A percentile compares a stretch with the other conserved stretches of the same genome.
Evolutionary conservation across 1,139 yeast species (phyloP).

Genomic region (Candida mesenterica): DNA sequence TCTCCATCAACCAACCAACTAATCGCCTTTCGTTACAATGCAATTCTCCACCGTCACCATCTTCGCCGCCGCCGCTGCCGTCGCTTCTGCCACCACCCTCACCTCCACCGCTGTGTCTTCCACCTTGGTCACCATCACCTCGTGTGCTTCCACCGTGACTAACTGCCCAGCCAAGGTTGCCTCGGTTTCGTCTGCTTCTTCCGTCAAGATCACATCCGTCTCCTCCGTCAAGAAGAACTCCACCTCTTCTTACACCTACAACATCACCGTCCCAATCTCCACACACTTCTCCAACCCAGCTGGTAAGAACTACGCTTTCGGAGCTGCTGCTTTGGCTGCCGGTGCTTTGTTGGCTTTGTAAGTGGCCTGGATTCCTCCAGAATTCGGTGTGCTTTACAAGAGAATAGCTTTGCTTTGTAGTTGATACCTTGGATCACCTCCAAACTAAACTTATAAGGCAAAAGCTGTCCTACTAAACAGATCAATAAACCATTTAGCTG

Average conservation of each 20-base stretch:
- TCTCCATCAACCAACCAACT: conserved; percentile 19
- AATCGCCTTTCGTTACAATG: conserved; percentile 37
- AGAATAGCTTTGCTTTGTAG: too few species aligned
- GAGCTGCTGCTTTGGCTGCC: conserved; percentile 51
- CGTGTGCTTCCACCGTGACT: conserved; percentile 39
- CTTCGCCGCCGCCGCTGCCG: conserved; percentile 40
- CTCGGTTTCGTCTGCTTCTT: conserved; percentile 18
- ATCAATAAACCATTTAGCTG: too few species aligned
- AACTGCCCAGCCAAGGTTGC: conserved; percentile 38
- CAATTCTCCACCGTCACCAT: conserved; percentile 49
- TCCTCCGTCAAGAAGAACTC: conserved; percentile 21
- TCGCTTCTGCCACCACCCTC: conserved; percentile 35
- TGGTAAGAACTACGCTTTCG: background rate
- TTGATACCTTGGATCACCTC: too few species aligned
- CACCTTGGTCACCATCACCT: conserved; percentile 42
- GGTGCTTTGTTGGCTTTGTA: conserved; percentile 54
- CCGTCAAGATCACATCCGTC: conserved; percentile 12
- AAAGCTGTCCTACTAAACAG: too few species aligned
- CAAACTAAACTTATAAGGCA: too few species aligned
- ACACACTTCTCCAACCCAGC: background rate
- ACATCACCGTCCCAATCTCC: conserved; percentile 32
- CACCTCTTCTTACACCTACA: too few species aligned
- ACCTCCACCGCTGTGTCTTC: conserved; percentile 31
- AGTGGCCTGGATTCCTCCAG: conserved; percentile 14
- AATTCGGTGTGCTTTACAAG: too few species aligned